A percentile compares a stretch with the other conserved stretches of the same genome.
Conservation (phyloP, 306 rosid genomes). For the Castanea crenata region DNA sequence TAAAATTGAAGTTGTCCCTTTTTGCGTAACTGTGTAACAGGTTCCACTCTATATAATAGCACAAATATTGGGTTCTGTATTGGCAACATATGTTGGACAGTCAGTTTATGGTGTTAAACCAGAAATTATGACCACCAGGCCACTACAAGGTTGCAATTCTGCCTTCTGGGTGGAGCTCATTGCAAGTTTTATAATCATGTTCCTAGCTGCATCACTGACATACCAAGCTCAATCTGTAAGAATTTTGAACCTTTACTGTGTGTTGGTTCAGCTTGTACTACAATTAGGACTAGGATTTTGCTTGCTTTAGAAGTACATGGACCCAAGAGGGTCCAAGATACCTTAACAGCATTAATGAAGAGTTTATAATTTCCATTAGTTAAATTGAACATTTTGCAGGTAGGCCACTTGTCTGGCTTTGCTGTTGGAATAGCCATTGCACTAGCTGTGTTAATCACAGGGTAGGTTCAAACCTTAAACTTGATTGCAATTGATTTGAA, state of each 20-base stretch:
- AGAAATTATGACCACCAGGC: conserved; percentile 54
- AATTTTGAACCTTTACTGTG: not conserved
- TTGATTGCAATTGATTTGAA: not conserved
- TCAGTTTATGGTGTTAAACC: conserved; percentile 56
- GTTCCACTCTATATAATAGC: conserved; percentile 65
- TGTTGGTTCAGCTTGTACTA: not conserved
- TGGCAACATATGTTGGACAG: conserved; percentile 62
- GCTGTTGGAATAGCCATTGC: conserved; percentile 72
- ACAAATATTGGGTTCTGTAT: conserved; percentile 62
- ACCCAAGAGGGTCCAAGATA: too few species aligned
- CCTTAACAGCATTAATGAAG: not conserved
- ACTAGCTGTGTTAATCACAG: conserved; percentile 73
- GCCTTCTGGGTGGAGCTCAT: conserved; percentile 82
- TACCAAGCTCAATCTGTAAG: conserved; percentile 58
- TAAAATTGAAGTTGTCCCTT: not conserved
- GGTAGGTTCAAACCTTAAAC: conserved; percentile 33
- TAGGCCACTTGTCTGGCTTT: conserved; percentile 69
- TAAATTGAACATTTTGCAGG: conserved; percentile 37
- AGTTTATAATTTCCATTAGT: not conserved
- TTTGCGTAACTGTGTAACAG: conserved; percentile 21
- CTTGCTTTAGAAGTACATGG: too few species aligned
- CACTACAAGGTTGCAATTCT: conserved; percentile 53
- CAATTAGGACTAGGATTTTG: too few species aligned
- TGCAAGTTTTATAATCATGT: conserved; percentile 75
- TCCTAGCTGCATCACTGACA: conserved; percentile 63